Conservation (phyloP, 2,329 filamentous ascomycete genomes). For the Macroventuria anomochaeta region DNA sequence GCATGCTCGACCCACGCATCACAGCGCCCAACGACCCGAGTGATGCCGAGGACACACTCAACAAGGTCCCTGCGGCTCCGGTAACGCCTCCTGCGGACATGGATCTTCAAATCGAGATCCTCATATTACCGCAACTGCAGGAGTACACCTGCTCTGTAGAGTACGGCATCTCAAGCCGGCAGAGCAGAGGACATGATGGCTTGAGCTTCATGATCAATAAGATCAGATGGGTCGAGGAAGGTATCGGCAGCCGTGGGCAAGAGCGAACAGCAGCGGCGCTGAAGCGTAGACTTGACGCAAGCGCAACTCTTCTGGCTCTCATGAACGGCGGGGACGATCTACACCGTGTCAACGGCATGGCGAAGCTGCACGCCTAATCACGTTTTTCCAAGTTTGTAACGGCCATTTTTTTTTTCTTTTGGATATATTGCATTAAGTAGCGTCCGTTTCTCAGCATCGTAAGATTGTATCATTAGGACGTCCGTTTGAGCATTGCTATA, state of each 20-base stretch:
- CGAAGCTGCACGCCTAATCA: conserved; percentile 35
- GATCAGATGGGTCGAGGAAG: conserved; percentile 86
- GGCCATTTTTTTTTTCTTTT: too few species aligned
- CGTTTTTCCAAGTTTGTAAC: conserved; percentile 5
- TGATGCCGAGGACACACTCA: conserved; percentile 52
- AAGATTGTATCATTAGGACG: conserved; percentile 28
- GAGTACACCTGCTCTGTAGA: conserved; percentile 77
- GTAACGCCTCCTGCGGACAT: conserved; percentile 69
- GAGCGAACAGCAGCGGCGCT: conserved; percentile 47
- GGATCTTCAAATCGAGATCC: conserved; percentile 84
- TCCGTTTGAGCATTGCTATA: conserved; percentile 47
- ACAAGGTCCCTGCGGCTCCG: conserved; percentile 58
- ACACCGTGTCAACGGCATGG: conserved; percentile 33
- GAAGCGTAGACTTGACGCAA: conserved; percentile 47
- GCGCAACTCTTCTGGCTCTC: conserved; percentile 43
- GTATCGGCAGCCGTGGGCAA: conserved; percentile 51
- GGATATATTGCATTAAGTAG: conserved; percentile 5
- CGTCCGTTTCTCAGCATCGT: conserved; percentile 5
- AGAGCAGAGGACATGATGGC: conserved; percentile 84
- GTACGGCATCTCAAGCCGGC: conserved; percentile 81
- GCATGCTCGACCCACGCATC: conserved; percentile 66
- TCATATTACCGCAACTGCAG: conserved; percentile 80
- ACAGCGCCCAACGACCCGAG: conserved; percentile 52
- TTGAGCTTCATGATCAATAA: conserved; percentile 85
- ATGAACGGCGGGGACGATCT: conserved; percentile 36